A percentile compares a stretch with the other conserved stretches of the same genome.
These are phyloP conservation scores for Venturia nashicola DNA, from an alignment of 2,329 filamentous ascomycete genomes.

Conservation along the genomic window DNA sequence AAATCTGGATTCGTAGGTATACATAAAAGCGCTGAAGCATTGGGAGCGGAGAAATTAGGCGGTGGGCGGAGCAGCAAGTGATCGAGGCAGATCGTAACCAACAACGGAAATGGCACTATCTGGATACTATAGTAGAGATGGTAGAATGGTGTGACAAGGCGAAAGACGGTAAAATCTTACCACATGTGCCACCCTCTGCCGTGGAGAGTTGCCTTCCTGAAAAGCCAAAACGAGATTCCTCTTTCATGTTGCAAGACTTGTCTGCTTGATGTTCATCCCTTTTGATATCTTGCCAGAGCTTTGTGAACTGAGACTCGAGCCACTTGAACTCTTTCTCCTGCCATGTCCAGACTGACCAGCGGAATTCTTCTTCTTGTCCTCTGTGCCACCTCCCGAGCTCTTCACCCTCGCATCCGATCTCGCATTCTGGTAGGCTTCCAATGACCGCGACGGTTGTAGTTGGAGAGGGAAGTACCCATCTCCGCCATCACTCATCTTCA, in stretches of 20 bases:
- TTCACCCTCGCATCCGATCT: not conserved
- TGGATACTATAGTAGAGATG: not conserved
- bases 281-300: not conserved
- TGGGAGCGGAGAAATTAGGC: no score
- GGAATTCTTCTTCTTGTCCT: not conserved
- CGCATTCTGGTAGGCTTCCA: not conserved
- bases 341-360: not conserved
- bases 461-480: not conserved
- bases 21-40: no score
- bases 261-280: not conserved
- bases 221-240: not conserved
- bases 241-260: not conserved
- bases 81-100: not conserved
- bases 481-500: not conserved
- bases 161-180: not conserved
- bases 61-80: no score
- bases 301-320: not conserved
- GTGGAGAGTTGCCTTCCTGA: not conserved
- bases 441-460: not conserved
- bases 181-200: not conserved
- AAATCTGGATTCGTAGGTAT: no score
- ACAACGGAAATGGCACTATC: not conserved
- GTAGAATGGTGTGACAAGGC: not conserved
- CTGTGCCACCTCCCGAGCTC: not conserved
- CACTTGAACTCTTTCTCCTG: slow-evolving; percentile 5